Conservation (phyloP, 306 rosid species). For the Pterocarpus santalinus region DNA sequence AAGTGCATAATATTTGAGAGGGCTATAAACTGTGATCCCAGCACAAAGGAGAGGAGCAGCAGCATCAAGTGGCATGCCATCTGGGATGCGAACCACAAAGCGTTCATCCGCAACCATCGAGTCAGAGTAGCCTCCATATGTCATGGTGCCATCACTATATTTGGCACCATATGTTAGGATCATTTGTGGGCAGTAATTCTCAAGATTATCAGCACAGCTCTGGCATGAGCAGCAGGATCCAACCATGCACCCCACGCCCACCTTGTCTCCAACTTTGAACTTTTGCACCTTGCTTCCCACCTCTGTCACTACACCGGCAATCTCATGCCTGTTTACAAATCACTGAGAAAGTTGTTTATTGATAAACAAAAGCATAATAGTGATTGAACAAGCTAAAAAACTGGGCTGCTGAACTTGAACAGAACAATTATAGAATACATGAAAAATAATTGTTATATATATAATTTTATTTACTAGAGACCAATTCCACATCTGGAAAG, state of each 20-base stretch:
- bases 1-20: constrained; percentile 56
- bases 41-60: constrained; percentile 76
- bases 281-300: constrained; percentile 66
- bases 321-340: constrained; percentile 55
- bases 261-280: constrained; percentile 68
- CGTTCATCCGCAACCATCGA: constrained; percentile 55
- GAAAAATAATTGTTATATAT: too few species aligned
- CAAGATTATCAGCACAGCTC: constrained; percentile 54
- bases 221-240: constrained; percentile 63
- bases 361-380: not conserved
- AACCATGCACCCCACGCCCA: constrained; percentile 70
- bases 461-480: too few species aligned
- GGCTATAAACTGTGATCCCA: constrained; percentile 75
- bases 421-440: too few species aligned
- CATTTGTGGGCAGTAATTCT: constrained; percentile 58
- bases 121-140: constrained; percentile 76
- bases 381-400: not conserved
- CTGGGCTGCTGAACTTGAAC: too few species aligned
- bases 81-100: constrained; percentile 57
- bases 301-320: constrained; percentile 68
- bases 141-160: constrained; percentile 56
- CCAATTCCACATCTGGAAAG: too few species aligned
- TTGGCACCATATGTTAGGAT: constrained; percentile 50
- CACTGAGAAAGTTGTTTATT: not conserved
- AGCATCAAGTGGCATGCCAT: constrained; percentile 57